phyloP scores from a whole-genome alignment of 345 rosid genomes.

The Boechera divaricarpa region DNA sequence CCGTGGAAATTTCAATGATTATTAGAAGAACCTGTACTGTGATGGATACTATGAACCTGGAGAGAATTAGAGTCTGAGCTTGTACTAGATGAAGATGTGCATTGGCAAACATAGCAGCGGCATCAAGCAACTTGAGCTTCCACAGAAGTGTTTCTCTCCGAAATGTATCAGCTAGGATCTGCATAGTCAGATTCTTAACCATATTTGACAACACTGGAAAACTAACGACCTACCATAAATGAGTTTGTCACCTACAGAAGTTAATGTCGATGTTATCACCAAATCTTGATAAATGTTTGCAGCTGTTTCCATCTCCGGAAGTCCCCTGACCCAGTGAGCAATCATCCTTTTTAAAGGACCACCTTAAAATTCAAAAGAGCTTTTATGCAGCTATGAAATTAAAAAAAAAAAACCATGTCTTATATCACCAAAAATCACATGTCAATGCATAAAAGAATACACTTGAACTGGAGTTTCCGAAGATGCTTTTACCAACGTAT shows the following conservation, averaged over 20 bases:
- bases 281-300: conserved; percentile 56
- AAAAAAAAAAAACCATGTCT: conserved; percentile 23
- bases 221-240: neutral
- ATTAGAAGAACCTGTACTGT: conserved; percentile 16
- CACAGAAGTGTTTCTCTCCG: conserved; percentile 69
- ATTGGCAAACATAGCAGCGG: conserved; percentile 66
- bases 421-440: conserved; percentile 27
- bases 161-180: conserved; percentile 63
- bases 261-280: conserved; percentile 52
- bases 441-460: conserved; percentile 18
- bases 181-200: conserved; percentile 43
- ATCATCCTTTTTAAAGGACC: conserved; percentile 53
- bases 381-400: conserved; percentile 36
- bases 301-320: conserved; percentile 57
- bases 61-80: conserved; percentile 68
- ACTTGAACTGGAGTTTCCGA: conserved; percentile 2
- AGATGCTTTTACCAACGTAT: conserved; percentile 9
- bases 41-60: conserved; percentile 51
- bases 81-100: conserved; percentile 72
- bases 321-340: conserved; percentile 56
- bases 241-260: conserved; percentile 51
- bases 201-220: conserved; percentile 23
- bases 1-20: neutral
- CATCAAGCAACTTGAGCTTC: conserved; percentile 73
- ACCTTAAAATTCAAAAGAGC: conserved; percentile 48